These are phyloP conservation scores for Trichoderma reesei DNA, from an alignment of 495 filamentous ascomycete species.

Conservation along the genomic window DNA sequence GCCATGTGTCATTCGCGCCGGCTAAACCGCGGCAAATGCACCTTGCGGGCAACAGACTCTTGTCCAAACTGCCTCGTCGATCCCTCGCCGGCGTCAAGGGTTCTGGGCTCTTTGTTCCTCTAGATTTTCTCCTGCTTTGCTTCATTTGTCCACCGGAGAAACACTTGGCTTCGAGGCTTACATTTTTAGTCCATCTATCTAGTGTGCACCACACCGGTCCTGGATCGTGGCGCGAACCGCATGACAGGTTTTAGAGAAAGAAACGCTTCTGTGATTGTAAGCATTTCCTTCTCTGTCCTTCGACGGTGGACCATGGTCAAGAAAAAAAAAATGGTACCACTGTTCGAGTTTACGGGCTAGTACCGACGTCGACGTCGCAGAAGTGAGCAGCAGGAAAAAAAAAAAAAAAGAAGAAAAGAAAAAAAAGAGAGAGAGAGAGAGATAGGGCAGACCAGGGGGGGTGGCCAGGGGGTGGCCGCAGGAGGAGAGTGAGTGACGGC, in stretches of 20 bases:
- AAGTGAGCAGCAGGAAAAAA: background rate
- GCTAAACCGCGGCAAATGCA: background rate
- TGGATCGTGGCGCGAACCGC: background rate
- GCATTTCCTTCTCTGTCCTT: background rate
- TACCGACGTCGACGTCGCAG: conserved; percentile 3
- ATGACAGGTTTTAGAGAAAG: background rate
- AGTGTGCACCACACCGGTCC: background rate
- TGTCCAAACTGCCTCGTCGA: conserved; percentile 1
- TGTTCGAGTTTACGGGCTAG: background rate
- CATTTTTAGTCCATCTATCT: too few species aligned
- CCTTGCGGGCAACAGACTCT: background rate
- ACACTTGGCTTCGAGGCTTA: background rate
- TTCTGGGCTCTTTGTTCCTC: too few species aligned
- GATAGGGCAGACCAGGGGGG: conserved; percentile 4
- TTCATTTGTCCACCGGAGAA: background rate
- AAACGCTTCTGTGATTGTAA: too few species aligned
- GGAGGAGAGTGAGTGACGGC: too few species aligned
- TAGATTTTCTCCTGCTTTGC: too few species aligned
- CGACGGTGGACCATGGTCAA: background rate
- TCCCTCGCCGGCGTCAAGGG: background rate
- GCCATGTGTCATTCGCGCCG: background rate
- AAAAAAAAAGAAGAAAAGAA: too few species aligned
- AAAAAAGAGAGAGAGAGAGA: too few species aligned
- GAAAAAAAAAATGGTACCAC: background rate
- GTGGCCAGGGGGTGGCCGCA: background rate